Percentiles rank a stretch among this genome's conserved stretches.
Evolutionary conservation across 495 filamentous ascomycete species (phyloP).

Genomic region (Melanomma pulvis-pyrius): DNA sequence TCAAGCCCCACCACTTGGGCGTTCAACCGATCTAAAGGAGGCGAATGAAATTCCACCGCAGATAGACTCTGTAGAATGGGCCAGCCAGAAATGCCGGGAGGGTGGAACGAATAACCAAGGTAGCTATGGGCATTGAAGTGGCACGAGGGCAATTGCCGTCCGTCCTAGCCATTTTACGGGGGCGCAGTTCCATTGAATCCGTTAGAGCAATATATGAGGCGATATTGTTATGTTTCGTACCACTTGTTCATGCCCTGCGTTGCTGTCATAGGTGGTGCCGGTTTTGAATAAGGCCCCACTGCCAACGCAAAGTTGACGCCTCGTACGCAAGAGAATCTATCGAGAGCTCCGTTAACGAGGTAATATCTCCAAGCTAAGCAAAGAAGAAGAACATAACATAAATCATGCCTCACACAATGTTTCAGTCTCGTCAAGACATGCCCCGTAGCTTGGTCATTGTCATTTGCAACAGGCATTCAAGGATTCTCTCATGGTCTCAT

Average conservation of each 20-base stretch:
- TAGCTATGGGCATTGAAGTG: constrained; percentile 13
- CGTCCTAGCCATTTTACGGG: neutral
- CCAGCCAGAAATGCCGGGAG: constrained; percentile 27
- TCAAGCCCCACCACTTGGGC: constrained; percentile 26
- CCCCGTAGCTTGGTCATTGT: constrained; percentile 18
- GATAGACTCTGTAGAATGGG: constrained; percentile 11
- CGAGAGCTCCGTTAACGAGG: neutral
- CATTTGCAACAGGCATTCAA: constrained; percentile 1
- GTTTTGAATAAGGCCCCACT: constrained; percentile 10
- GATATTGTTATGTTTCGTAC: constrained; percentile 43
- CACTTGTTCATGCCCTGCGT: constrained; percentile 23
- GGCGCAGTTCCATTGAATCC: constrained; percentile 16
- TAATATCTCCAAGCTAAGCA: neutral
- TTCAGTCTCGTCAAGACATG: neutral
- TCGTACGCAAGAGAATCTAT: neutral
- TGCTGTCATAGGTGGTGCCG: constrained; percentile 28
- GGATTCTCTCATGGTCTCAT: neutral
- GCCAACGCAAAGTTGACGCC: neutral
- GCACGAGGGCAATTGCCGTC: constrained; percentile 38
- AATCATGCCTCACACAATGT: neutral
- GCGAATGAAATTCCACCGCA: constrained; percentile 18
- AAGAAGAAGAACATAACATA: neutral
- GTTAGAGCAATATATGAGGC: constrained; percentile 39
- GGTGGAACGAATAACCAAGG: constrained; percentile 9
- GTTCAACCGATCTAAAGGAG: constrained; percentile 2